These are phyloP conservation scores for Rhizoclosmatium sp. DNA, from an alignment of 192 early-diverging fungal genomes.

Conservation along the genomic window DNA sequence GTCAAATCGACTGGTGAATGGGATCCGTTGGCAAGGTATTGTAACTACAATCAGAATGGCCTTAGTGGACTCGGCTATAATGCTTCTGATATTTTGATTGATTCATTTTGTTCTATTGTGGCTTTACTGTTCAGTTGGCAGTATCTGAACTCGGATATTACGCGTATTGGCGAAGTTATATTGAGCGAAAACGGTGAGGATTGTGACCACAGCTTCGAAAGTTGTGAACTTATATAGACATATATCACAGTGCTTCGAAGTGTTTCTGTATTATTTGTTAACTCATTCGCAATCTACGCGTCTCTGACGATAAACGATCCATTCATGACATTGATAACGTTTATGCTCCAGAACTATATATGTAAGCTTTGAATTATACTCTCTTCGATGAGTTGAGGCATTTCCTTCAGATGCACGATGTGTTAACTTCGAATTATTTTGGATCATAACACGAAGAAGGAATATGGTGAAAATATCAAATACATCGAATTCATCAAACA, in stretches of 20 bases:
- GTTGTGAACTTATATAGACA: neutral
- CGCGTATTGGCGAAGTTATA: slow-evolving; percentile 1
- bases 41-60: neutral
- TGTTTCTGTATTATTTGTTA: neutral
- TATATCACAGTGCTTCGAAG: neutral
- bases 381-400: no score
- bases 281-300: neutral
- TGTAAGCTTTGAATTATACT: no score
- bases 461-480: no score
- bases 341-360: neutral
- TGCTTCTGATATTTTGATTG: neutral
- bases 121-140: neutral
- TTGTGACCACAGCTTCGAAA: neutral
- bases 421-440: no score
- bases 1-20: neutral
- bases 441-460: no score
- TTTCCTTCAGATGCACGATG: no score
- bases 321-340: neutral
- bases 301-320: neutral
- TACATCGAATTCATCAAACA: no score
- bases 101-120: neutral
- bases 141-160: neutral
- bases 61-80: neutral
- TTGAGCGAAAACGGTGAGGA: neutral
- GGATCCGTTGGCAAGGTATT: neutral